Evolutionary conservation across 148 eudicot genomes (phyloP).

Genomic region (Cornus florida): DNA sequence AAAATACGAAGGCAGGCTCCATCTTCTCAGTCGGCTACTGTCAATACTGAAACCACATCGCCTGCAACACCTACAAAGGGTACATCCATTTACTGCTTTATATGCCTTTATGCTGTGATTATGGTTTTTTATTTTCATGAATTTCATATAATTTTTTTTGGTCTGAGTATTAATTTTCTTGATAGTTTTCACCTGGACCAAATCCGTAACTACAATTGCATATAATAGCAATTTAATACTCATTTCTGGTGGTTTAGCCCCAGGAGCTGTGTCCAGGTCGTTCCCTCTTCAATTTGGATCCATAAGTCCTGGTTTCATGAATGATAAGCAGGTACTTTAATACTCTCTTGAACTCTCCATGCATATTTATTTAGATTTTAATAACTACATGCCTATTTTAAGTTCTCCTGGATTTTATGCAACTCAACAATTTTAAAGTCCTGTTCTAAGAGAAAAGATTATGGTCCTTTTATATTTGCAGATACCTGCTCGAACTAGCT

Average conservation of each 20-base stretch:
- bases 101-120: not conserved
- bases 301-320: constrained; percentile 68
- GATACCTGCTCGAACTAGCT: constrained; percentile 86
- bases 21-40: constrained; percentile 35
- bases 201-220: not conserved
- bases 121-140: not conserved
- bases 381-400: not conserved
- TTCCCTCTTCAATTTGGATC: constrained; percentile 82
- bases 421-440: not conserved
- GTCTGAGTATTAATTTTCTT: not conserved
- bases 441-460: not conserved
- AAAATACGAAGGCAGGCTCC: constrained; percentile 48
- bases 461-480: constrained; percentile 21
- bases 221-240: not conserved
- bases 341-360: not conserved
- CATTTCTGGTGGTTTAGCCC: constrained; percentile 17
- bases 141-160: not conserved
- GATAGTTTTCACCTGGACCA: not conserved
- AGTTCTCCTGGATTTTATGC: not conserved
- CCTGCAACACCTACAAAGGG: constrained; percentile 64
- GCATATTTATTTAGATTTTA: not conserved
- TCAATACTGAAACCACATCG: constrained; percentile 32
- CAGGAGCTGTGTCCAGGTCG: constrained; percentile 55
- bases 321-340: constrained; percentile 65
- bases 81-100: constrained; percentile 13